A percentile compares a stretch with the other conserved stretches of the same genome.
phyloP scores from a whole-genome alignment of 495 filamentous ascomycete species.

The Penicillium chermesinum region DNA sequence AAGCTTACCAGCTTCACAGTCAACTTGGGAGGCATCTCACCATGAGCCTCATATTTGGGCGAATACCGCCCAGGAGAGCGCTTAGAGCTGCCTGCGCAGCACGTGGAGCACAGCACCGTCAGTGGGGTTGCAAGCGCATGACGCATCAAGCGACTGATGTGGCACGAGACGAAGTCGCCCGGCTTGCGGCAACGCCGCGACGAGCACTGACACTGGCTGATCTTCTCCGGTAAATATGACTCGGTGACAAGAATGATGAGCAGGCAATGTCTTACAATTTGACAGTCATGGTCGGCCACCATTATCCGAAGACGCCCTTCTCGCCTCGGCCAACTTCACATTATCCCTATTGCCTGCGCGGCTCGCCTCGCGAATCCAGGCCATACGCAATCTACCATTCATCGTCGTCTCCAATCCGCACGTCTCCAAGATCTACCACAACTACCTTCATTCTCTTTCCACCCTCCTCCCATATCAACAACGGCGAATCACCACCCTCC shows the following conservation, averaged over 20 bases:
- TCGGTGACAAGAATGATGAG: not conserved
- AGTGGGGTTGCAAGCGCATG: not conserved
- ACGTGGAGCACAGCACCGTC: not conserved
- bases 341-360: conserved; percentile 87
- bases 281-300: conserved; percentile 84
- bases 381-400: conserved; percentile 86
- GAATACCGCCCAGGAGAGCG: no score
- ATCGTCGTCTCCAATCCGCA: conserved; percentile 96
- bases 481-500: conserved; percentile 69
- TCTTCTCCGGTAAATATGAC: conserved; percentile 64
- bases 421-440: conserved; percentile 86
- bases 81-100: not conserved
- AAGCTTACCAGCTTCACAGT: no score
- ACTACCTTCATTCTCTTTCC: conserved; percentile 87
- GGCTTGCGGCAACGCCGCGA: conserved; percentile 70
- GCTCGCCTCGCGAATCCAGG: conserved; percentile 90
- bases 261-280: not conserved
- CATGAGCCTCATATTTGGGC: no score
- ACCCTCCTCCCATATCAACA: conserved; percentile 81
- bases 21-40: no score
- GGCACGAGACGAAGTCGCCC: conserved; percentile 67
- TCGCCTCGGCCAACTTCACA: conserved; percentile 90
- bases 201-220: conserved; percentile 82
- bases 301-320: conserved; percentile 69
- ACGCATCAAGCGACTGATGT: conserved; percentile 16